Percentiles rank a stretch among this genome's conserved stretches.
These are phyloP conservation scores for Fomes fomentarius DNA, from an alignment of 1,284 basidiomycete genomes.

Conservation along the genomic window DNA sequence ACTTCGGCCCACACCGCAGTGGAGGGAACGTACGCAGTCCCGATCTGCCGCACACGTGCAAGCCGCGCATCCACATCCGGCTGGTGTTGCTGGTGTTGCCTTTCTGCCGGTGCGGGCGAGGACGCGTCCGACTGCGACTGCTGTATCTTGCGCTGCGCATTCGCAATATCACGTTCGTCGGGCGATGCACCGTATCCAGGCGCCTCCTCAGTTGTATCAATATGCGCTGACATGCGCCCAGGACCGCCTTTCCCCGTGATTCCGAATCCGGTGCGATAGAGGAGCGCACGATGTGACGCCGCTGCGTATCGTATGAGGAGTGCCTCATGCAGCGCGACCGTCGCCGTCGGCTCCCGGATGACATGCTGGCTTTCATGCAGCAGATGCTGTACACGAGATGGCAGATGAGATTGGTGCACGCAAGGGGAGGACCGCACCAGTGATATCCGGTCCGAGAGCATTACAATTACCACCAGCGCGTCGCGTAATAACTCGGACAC, in stretches of 20 bases:
- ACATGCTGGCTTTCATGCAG: conserved; percentile 50
- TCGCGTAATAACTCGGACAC: conserved; percentile 10
- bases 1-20: conserved; percentile 47
- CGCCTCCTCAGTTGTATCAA: too few relatives aligned
- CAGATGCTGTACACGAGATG: conserved; percentile 50
- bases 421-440: conserved; percentile 21
- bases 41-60: conserved; percentile 44
- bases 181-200: not conserved
- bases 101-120: not conserved
- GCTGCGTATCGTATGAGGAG: conserved; percentile 49
- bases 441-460: conserved; percentile 3
- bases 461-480: not conserved
- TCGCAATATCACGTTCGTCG: conserved; percentile 17
- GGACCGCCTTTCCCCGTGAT: not conserved
- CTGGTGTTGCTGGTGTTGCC: not conserved
- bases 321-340: conserved; percentile 46
- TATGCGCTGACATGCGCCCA: not conserved
- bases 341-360: conserved; percentile 39
- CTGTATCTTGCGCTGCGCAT: not conserved
- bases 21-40: conserved; percentile 44
- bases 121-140: not conserved
- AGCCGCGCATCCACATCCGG: conserved; percentile 28
- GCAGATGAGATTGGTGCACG: conserved; percentile 4
- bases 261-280: conserved; percentile 14
- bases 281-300: conserved; percentile 26